phyloP scores from a whole-genome alignment of 345 rosid species.

The Eucalyptus marginata region DNA sequence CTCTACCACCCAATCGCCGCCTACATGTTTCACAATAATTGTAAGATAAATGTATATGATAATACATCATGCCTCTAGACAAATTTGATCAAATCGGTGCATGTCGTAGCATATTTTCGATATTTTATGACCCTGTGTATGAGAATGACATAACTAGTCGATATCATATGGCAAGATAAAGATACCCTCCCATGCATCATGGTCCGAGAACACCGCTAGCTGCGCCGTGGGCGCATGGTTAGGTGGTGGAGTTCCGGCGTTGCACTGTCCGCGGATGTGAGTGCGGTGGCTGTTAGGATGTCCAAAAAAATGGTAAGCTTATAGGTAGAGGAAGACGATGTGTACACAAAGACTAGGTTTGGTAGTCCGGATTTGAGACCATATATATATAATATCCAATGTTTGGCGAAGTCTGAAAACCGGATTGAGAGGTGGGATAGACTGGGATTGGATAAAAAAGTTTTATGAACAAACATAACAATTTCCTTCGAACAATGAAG shows the following conservation, averaged over 20 bases:
- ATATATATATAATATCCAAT: too few species aligned
- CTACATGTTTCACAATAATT: not conserved
- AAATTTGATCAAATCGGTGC: not conserved
- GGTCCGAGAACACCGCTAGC: not conserved
- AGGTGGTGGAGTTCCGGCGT: not conserved
- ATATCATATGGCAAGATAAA: too few species aligned
- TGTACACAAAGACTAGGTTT: fast-evolving
- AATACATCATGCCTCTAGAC: not conserved
- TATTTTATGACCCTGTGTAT: not conserved
- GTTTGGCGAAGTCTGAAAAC: too few species aligned
- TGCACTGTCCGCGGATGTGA: not conserved
- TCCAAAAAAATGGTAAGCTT: not conserved
- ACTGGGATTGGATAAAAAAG: too few species aligned
- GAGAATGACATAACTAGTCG: not conserved
- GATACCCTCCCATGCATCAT: not conserved
- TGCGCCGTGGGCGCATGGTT: not conserved
- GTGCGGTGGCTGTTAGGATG: not conserved
- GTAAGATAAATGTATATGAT: not conserved
- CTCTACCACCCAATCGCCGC: not conserved
- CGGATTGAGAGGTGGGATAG: too few species aligned
- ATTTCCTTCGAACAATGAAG: too few species aligned
- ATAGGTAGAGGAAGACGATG: fast-evolving
- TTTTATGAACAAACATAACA: too few species aligned
- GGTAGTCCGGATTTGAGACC: too few species aligned
- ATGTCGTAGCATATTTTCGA: not conserved